phyloP scores from a whole-genome alignment of 164 flowering plant species.

The Brasenia schreberi region DNA sequence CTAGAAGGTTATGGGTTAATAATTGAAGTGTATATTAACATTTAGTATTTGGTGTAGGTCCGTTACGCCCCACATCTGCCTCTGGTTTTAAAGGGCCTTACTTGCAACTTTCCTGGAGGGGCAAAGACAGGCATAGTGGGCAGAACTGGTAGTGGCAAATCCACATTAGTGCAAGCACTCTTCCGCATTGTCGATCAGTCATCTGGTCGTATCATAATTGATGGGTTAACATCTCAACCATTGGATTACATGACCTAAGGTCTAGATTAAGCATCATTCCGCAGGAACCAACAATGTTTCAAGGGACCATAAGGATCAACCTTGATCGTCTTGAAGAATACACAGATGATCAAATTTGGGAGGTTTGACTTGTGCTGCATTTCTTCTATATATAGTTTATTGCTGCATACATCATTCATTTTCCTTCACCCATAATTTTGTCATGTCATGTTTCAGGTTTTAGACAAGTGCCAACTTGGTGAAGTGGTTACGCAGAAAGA shows the following conservation, averaged over 20 bases:
- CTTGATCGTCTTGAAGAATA: constrained; percentile 1
- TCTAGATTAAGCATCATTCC: constrained; percentile 3
- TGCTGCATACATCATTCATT: background rate
- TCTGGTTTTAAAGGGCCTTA: background rate
- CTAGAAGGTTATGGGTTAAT: background rate
- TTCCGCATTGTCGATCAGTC: constrained; percentile 1
- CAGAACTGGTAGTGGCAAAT: constrained; percentile 1
- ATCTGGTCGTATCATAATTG: constrained; percentile 1
- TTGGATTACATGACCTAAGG: constrained; percentile 1
- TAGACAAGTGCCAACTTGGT: constrained; percentile 13
- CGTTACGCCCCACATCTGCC: constrained; percentile 1
- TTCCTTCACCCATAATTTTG: background rate
- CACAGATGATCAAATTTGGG: constrained; percentile 1
- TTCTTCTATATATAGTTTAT: background rate
- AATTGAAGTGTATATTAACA: background rate
- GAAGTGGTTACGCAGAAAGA: constrained; percentile 27
- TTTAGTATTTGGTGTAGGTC: background rate
- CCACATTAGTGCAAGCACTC: background rate
- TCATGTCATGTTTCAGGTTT: background rate
- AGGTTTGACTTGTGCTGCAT: background rate
- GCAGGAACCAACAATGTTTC: constrained; percentile 1
- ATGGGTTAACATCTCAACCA: background rate
- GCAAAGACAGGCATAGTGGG: constrained; percentile 1
- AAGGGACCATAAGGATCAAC: background rate
- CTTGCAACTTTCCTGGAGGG: constrained; percentile 1